Percentiles rank a stretch among this genome's conserved stretches.
phyloP scores from a whole-genome alignment of 345 rosid genomes.

The Hibiscus trionum region DNA sequence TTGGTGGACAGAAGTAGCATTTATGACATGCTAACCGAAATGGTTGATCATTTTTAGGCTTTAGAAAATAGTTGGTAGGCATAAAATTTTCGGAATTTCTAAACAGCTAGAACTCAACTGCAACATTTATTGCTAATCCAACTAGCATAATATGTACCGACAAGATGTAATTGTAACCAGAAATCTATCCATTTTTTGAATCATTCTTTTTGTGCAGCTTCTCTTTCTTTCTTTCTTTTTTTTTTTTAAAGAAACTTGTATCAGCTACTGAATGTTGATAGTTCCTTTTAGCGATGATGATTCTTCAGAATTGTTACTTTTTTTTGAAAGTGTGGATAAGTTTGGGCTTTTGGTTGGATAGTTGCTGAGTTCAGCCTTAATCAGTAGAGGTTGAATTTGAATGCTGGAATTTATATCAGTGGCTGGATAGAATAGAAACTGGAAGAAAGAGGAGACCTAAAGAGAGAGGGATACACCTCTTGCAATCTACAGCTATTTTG shows the following conservation, averaged over 20 bases:
- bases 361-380: neutral
- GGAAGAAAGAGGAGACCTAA: neutral
- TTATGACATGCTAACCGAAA: neutral
- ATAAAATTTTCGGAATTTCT: neutral
- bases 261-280: neutral
- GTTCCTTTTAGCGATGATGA: neutral
- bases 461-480: neutral
- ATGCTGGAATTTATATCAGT: neutral
- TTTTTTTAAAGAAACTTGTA: neutral
- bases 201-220: neutral
- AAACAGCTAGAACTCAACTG: neutral
- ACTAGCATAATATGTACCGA: neutral
- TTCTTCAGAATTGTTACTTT: neutral
- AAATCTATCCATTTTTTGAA: neutral
- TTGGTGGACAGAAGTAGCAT: slow-evolving; percentile 2
- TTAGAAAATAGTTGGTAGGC: neutral
- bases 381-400: neutral
- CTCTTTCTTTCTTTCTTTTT: too few species aligned
- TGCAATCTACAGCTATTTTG: neutral
- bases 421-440: neutral
- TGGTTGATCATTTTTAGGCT: neutral
- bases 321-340: neutral
- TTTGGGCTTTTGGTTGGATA: neutral
- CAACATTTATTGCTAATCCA: neutral
- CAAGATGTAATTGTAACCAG: neutral